phyloP scores from a whole-genome alignment of 495 filamentous ascomycete genomes.

The Ramalina peruviana region DNA sequence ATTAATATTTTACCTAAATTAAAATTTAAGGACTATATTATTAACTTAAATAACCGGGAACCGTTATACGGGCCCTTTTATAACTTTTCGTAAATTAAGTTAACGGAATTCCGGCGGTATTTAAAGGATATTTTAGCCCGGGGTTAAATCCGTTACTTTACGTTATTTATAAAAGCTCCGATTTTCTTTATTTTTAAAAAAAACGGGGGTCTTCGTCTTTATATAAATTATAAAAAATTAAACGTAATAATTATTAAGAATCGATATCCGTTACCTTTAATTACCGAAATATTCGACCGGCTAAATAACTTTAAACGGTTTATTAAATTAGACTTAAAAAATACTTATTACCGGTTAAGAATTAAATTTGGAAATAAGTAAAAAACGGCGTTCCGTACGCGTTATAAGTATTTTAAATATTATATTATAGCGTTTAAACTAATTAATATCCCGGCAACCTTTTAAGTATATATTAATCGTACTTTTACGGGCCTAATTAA shows the following conservation, averaged over 20 bases:
- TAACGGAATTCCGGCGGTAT: no score
- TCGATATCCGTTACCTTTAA: neutral
- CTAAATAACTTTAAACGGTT: neutral
- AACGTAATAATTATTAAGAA: neutral
- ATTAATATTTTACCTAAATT: no score
- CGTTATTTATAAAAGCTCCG: neutral
- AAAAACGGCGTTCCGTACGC: neutral
- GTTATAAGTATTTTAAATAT: neutral
- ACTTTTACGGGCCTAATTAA: neutral
- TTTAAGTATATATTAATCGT: neutral
- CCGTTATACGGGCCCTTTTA: no score
- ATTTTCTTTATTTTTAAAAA: neutral
- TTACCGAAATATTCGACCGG: neutral
- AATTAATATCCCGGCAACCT: neutral
- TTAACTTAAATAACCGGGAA: no score
- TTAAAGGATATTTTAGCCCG: no score
- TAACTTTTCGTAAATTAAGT: no score
- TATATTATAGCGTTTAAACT: neutral
- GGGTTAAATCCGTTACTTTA: no score
- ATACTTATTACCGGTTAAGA: neutral
- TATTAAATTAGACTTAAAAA: neutral
- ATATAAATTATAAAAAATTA: neutral
- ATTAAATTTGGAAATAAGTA: neutral
- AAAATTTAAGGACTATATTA: no score
- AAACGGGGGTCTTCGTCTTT: neutral